Evolutionary conservation across 2,329 filamentous ascomycete genomes (phyloP).

Genomic region (Epichloe gansuensis): DNA sequence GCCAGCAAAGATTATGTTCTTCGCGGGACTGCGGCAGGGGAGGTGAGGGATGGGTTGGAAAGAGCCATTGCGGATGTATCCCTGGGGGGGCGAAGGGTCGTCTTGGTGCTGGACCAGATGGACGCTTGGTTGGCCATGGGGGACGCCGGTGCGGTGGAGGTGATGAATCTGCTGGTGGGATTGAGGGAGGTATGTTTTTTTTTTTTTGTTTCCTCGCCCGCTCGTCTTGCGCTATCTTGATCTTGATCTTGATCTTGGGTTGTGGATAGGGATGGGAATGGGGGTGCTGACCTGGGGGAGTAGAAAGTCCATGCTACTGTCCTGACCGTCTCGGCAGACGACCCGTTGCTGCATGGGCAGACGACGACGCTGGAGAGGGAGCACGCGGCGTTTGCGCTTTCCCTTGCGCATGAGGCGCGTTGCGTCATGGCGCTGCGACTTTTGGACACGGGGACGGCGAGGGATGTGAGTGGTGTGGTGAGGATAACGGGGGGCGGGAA

Average conservation of each 20-base stretch:
- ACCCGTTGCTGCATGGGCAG: conserved; percentile 50
- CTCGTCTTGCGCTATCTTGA: not conserved
- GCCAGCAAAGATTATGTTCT: conserved; percentile 14
- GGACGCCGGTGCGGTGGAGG: conserved; percentile 27
- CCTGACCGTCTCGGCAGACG: conserved; percentile 58
- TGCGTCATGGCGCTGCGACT: conserved; percentile 58
- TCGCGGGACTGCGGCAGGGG: conserved; percentile 18
- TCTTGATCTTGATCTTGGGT: too few relatives aligned
- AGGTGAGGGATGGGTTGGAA: conserved; percentile 26
- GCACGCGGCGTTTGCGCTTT: conserved; percentile 57
- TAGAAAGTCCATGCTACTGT: conserved; percentile 53
- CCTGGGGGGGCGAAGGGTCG: conserved; percentile 19
- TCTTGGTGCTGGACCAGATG: conserved; percentile 54
- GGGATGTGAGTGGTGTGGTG: conserved; percentile 80
- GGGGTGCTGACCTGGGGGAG: too few relatives aligned
- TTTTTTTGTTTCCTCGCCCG: not conserved
- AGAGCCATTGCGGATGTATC: conserved; percentile 25
- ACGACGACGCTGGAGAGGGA: conserved; percentile 55
- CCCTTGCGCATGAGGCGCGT: conserved; percentile 62
- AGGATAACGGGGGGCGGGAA: conserved; percentile 52
- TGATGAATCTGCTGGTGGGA: conserved; percentile 44
- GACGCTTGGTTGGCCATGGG: conserved; percentile 52
- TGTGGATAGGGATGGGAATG: too few relatives aligned
- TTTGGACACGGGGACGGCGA: conserved; percentile 78
- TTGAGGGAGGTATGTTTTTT: conserved; percentile 46